Evolutionary conservation across 495 filamentous ascomycete species (phyloP), one percentile per base, ranked within the genome.

Genomic region (Podospora pseudocomata): DNA sequence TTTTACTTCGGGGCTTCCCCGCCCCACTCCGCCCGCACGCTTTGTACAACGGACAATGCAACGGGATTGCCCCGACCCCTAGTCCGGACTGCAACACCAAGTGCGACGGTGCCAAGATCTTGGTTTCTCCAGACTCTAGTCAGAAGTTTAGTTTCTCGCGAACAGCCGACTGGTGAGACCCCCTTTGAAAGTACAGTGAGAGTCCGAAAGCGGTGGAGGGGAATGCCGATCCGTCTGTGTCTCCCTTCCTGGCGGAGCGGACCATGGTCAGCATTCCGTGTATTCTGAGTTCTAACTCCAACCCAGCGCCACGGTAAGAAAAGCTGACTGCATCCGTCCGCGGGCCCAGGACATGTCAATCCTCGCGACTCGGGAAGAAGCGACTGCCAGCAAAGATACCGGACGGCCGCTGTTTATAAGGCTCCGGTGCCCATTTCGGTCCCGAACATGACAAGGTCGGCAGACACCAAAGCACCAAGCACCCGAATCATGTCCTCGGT

Each of bases 1-100:
- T 23, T 23, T 23, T 6, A 11, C 34, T 67, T 32, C 65, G 65
- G 65, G 65, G 4, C 58, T 39, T 54, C 65, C 65, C 65, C 44
- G 16, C 30, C 53, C 4, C 54, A 63, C 59, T 67, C 65, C 65
- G 65, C 18, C 15, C 18, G 56, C 32, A n/a, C 34, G 0, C 9
- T 49, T 6, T 49, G 39, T 49, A 49, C 39, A 11, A 49, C 39
- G 39, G 39, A 49, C 39, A 0, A 49, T 49, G 39, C 39, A 49
- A 49, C 39, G 39, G 56, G 16, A 20, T 20, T 58, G 19, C 56
- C 56, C 56, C 56, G 56, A 20, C 56, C 59, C 56, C 15, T 61
- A 61, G 59, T 61, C 59, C 59, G 59, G 59, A 34, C 26, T 26
- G 27, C 26, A 19, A 27, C 20, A 61, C 59, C 13, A 49, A 49